Evolutionary conservation across 2,329 filamentous ascomycete species (phyloP).

Genomic region (Colletotrichum scovillei): DNA sequence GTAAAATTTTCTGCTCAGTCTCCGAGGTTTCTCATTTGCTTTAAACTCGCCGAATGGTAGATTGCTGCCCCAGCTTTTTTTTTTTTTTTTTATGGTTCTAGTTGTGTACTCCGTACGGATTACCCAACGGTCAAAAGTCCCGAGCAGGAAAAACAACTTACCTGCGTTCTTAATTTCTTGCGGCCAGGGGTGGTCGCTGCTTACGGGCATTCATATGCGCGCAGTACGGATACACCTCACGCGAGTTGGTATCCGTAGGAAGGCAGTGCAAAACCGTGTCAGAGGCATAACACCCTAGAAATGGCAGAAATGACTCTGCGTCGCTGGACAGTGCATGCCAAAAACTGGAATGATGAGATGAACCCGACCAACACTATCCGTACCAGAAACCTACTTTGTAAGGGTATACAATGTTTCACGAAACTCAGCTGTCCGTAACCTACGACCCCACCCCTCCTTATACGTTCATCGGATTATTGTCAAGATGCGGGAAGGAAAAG

Average conservation of each 20-base stretch:
- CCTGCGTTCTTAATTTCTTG: neutral
- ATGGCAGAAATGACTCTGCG: neutral
- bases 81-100: no score
- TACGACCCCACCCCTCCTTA: neutral
- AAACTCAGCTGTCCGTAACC: neutral
- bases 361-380: neutral
- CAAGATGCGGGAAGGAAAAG: neutral
- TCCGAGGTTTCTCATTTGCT: neutral
- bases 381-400: no score
- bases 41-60: neutral
- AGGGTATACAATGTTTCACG: neutral
- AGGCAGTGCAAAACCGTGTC: neutral
- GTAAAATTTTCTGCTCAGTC: neutral
- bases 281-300: neutral
- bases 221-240: neutral
- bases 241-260: neutral
- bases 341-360: conserved; percentile 6
- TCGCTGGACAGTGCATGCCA: neutral
- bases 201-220: neutral
- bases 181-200: conserved; percentile 12
- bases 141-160: neutral
- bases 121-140: neutral
- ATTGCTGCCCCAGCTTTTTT: neutral
- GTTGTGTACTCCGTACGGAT: no score
- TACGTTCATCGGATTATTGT: conserved; percentile 10